phyloP scores from a whole-genome alignment of 345 rosid genomes.

The Excoecaria cochinchinensis region DNA sequence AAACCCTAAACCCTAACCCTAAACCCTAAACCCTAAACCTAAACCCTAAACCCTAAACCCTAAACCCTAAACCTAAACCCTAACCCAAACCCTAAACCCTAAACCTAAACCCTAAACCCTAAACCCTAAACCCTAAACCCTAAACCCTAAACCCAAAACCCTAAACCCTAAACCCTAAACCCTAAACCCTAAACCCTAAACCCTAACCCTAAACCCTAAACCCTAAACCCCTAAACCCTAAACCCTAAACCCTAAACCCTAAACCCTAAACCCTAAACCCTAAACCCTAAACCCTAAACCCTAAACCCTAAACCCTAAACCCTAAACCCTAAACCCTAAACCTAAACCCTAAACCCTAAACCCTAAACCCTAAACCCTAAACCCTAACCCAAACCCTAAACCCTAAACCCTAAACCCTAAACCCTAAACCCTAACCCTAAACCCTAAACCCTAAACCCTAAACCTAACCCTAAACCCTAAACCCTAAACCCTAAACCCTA shows the following conservation, averaged over 20 bases:
- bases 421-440: conserved; percentile 23
- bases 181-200: conserved; percentile 21
- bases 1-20: conserved; percentile 9
- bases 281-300: conserved; percentile 29
- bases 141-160: conserved; percentile 14
- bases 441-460: conserved; percentile 27
- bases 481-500: background rate
- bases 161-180: conserved; percentile 16
- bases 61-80: conserved; percentile 15
- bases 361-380: conserved; percentile 25
- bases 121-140: conserved; percentile 12
- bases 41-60: conserved; percentile 16
- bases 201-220: conserved; percentile 17
- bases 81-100: conserved; percentile 19
- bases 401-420: conserved; percentile 27
- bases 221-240: conserved; percentile 19
- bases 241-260: conserved; percentile 24
- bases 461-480: conserved; percentile 19
- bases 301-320: conserved; percentile 26
- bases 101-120: conserved; percentile 20
- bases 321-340: conserved; percentile 22
- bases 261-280: conserved; percentile 31
- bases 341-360: conserved; percentile 22
- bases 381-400: conserved; percentile 26
- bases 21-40: conserved; percentile 19